phyloP scores from a whole-genome alignment of 78 protist species.

The Fonticula alba region DNA sequence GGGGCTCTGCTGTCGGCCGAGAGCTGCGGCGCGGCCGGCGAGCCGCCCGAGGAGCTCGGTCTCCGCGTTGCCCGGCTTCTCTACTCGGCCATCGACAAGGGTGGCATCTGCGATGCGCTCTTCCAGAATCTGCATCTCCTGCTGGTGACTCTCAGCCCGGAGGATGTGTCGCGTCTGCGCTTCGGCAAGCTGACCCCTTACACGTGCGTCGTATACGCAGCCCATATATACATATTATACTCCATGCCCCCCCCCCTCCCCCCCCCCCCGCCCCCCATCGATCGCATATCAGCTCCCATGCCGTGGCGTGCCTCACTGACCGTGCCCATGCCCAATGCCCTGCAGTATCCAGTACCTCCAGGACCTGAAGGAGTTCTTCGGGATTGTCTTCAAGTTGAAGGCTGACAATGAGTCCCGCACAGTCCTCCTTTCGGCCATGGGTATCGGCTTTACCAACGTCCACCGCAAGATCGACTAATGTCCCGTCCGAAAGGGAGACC shows the following conservation, averaged over 20 bases:
- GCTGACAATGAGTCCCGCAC: slow-evolving; percentile 1
- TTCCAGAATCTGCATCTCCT: slow-evolving; percentile 54
- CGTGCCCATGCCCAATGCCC: background rate
- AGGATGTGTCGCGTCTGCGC: slow-evolving; percentile 67
- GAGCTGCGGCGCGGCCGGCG: slow-evolving; percentile 20
- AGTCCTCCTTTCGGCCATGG: slow-evolving; percentile 10
- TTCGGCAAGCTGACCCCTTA: slow-evolving; percentile 42
- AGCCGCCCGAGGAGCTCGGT: slow-evolving; percentile 51
- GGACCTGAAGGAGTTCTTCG: slow-evolving; percentile 13
- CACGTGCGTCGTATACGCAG: slow-evolving; percentile 1
- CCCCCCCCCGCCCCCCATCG: slow-evolving; percentile 1
- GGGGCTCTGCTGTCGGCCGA: slow-evolving; percentile 54
- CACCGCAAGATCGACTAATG: background rate
- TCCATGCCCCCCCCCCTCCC: background rate
- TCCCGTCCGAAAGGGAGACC: no score
- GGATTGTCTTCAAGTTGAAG: slow-evolving; percentile 20
- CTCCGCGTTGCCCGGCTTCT: slow-evolving; percentile 20
- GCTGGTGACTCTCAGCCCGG: slow-evolving; percentile 69
- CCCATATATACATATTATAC: background rate
- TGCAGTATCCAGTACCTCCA: slow-evolving; percentile 11
- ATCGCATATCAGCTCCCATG: background rate
- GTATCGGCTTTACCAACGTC: slow-evolving; percentile 10
- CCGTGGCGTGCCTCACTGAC: background rate
- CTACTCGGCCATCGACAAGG: slow-evolving; percentile 27
- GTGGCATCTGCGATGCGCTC: slow-evolving; percentile 65